These are phyloP conservation scores for Fusarium ramigenum DNA, from an alignment of 2,329 filamentous ascomycete species.

Conservation along the genomic window DNA sequence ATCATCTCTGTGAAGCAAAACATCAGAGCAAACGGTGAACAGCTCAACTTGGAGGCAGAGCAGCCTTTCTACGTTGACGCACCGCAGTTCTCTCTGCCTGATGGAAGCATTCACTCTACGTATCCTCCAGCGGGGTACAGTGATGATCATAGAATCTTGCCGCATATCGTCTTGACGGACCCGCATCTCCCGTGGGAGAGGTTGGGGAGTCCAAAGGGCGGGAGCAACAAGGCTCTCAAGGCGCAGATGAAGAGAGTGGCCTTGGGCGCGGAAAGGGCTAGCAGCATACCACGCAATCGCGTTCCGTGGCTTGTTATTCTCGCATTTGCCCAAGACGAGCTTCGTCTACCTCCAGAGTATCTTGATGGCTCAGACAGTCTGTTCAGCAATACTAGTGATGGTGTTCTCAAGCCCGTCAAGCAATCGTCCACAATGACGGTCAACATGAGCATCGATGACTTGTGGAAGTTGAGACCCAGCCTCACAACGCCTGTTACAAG, in stretches of 20 bases:
- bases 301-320: conserved; percentile 55
- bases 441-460: conserved; percentile 19
- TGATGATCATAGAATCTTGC: conserved; percentile 48
- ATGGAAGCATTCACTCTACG: conserved; percentile 46
- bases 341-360: conserved; percentile 40
- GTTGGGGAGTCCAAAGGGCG: conserved; percentile 25
- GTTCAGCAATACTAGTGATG: not conserved
- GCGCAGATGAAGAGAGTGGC: not conserved
- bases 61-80: conserved; percentile 50
- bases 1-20: conserved; percentile 1
- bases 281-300: conserved; percentile 22
- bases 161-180: conserved; percentile 57
- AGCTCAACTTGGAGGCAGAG: not conserved
- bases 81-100: conserved; percentile 49
- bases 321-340: conserved; percentile 47
- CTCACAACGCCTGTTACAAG: not conserved
- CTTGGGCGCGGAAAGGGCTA: not conserved
- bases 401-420: not conserved
- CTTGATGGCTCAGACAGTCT: conserved; percentile 15
- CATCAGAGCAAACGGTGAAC: not conserved
- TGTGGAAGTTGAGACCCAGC: not conserved
- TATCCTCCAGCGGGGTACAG: conserved; percentile 53
- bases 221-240: not conserved
- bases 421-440: conserved; percentile 9
- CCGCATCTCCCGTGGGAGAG: conserved; percentile 56